Conservation (phyloP, 2,329 filamentous ascomycete species). For the Fusarium agapanthi region DNA sequence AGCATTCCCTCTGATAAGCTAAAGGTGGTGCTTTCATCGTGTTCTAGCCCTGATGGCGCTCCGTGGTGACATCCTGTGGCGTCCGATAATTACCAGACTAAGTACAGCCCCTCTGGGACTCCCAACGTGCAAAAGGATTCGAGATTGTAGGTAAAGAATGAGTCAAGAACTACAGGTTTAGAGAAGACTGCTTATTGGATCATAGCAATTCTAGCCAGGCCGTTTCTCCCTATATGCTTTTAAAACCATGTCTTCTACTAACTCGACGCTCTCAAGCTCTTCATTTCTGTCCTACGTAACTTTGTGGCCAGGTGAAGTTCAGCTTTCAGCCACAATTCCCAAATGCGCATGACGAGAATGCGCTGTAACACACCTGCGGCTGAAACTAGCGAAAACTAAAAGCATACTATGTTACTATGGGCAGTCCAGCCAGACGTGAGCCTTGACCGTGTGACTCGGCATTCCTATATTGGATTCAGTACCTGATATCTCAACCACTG, state of each 20-base stretch:
- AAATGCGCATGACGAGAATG: not conserved
- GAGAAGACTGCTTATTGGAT: not conserved
- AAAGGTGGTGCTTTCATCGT: not conserved
- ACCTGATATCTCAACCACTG: not conserved
- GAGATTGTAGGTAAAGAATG: not conserved
- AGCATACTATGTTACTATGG: not conserved
- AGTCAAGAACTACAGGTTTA: not conserved
- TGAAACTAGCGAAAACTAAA: not conserved
- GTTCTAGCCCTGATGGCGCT: not conserved
- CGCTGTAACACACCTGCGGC: not conserved
- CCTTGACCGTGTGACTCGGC: not conserved
- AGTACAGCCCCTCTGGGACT: not conserved
- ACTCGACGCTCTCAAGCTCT: not conserved
- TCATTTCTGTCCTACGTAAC: no score
- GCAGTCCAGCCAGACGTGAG: no score
- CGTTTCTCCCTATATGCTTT: fast-evolving
- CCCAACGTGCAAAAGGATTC: no score
- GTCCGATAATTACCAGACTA: not conserved
- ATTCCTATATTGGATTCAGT: not conserved
- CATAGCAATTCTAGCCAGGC: fast-evolving
- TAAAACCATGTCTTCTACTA: not conserved
- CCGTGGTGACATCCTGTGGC: not conserved
- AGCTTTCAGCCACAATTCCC: not conserved
- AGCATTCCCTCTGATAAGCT: not conserved
- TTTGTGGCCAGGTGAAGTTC: not conserved